Conservation (phyloP, 768 basidiomycete genomes). For the Steccherinum ochraceum region DNA sequence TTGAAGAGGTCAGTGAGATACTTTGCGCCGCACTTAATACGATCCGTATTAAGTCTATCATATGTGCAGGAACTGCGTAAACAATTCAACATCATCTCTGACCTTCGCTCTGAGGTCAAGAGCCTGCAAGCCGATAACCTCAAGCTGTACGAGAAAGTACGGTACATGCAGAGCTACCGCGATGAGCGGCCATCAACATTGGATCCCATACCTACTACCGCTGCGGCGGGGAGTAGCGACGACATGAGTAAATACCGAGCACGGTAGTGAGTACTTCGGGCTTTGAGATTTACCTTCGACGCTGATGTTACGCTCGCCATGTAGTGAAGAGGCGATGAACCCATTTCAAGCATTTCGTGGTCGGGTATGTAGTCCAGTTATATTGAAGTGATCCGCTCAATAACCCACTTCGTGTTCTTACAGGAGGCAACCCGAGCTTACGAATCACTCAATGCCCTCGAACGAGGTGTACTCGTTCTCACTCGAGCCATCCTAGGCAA, state of each 20-base stretch:
- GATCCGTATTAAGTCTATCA: neutral
- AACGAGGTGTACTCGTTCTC: constrained; percentile 78
- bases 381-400: neutral
- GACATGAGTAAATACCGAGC: constrained; percentile 87
- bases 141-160: constrained; percentile 97
- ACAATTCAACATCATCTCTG: constrained; percentile 91
- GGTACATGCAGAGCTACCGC: constrained; percentile 96
- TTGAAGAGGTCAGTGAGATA: constrained; percentile 75
- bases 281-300: neutral
- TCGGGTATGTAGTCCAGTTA: constrained; percentile 49
- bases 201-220: constrained; percentile 52
- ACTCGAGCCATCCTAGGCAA: constrained; percentile 86
- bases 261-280: constrained; percentile 46
- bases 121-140: constrained; percentile 91
- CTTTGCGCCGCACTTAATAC: neutral
- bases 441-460: constrained; percentile 84
- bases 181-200: constrained; percentile 70
- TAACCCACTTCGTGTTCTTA: too few species aligned
- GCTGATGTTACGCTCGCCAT: neutral
- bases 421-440: constrained; percentile 96
- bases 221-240: constrained; percentile 38
- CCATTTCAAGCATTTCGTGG: constrained; percentile 98
- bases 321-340: constrained; percentile 86
- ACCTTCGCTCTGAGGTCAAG: constrained; percentile 72
- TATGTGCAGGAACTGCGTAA: constrained; percentile 76